Evolutionary conservation across 2,329 filamentous ascomycete species (phyloP).

Genomic region (Acarospora socialis): DNA sequence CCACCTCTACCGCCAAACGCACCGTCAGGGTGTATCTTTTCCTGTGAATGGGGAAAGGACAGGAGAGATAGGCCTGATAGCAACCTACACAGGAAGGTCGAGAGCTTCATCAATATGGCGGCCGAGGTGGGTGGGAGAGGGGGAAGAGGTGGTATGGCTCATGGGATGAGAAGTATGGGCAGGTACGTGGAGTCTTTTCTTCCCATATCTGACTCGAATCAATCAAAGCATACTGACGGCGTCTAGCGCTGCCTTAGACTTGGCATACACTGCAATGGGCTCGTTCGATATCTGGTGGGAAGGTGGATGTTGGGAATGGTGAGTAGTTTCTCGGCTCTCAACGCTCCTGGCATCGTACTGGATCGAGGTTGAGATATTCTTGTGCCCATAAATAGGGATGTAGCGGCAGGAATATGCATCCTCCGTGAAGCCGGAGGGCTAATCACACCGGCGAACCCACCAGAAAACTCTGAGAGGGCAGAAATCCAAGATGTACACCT

Average conservation of each 20-base stretch:
- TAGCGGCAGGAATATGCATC: constrained; percentile 60
- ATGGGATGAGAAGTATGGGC: constrained; percentile 57
- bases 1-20: constrained; percentile 49
- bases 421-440: constrained; percentile 60
- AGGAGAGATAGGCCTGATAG: constrained; percentile 50
- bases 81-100: constrained; percentile 56
- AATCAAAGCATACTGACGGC: too few relatives aligned
- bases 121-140: constrained; percentile 46
- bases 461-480: constrained; percentile 39
- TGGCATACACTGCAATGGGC: constrained; percentile 63
- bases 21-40: constrained; percentile 55
- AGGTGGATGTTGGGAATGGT: constrained; percentile 70
- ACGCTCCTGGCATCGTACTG: neutral
- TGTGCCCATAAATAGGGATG: constrained; percentile 37
- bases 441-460: constrained; percentile 60
- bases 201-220: too few relatives aligned
- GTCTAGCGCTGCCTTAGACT: constrained; percentile 57
- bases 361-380: too few relatives aligned
- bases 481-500: constrained; percentile 46
- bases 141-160: constrained; percentile 64
- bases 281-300: constrained; percentile 74
- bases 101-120: constrained; percentile 64
- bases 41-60: constrained; percentile 71
- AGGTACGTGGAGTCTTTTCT: too few relatives aligned
- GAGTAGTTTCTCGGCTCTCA: constrained; percentile 15